Conservation (phyloP, 164 flowering plant species). For the Santalum album region DNA sequence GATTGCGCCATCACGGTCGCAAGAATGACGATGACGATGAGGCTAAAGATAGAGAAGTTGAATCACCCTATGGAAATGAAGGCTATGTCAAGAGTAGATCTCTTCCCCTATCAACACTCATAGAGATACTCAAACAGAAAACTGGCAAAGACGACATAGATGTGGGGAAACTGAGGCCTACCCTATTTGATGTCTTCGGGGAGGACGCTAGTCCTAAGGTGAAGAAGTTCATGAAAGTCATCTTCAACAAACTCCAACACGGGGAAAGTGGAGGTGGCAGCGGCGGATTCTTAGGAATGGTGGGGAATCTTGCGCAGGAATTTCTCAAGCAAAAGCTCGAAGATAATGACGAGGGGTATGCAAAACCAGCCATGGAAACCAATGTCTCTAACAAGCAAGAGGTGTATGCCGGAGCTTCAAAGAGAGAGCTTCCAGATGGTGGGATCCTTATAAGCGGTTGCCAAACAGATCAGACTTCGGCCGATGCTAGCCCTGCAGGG, state of each 20-base stretch:
- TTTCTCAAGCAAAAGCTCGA: slow-evolving; percentile 79
- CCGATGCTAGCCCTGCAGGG: slow-evolving; percentile 77
- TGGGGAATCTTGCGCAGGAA: slow-evolving; percentile 63
- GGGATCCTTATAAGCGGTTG: slow-evolving; percentile 83
- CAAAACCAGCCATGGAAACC: slow-evolving; percentile 63
- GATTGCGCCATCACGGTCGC: slow-evolving; percentile 12
- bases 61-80: slow-evolving; percentile 15
- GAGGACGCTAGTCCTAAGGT: slow-evolving; percentile 95
- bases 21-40: slow-evolving; percentile 20
- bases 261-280: slow-evolving; percentile 28
- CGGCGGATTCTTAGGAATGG: slow-evolving; percentile 66
- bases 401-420: slow-evolving; percentile 62
- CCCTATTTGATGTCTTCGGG: slow-evolving; percentile 73
- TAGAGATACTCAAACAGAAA: slow-evolving; percentile 83
- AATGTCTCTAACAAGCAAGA: slow-evolving; percentile 58
- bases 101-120: slow-evolving; percentile 74
- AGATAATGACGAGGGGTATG: slow-evolving; percentile 57
- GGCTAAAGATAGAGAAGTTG: slow-evolving; percentile 11
- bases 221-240: slow-evolving; percentile 88
- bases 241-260: slow-evolving; percentile 50
- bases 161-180: slow-evolving; percentile 78
- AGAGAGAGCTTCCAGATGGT: slow-evolving; percentile 41
- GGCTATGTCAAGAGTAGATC: slow-evolving; percentile 48
- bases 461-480: slow-evolving; percentile 87
- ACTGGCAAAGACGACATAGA: slow-evolving; percentile 93